Base-by-base conservation (phyloP, 148 eudicot species). In the Nyssa sinensis region DNA sequence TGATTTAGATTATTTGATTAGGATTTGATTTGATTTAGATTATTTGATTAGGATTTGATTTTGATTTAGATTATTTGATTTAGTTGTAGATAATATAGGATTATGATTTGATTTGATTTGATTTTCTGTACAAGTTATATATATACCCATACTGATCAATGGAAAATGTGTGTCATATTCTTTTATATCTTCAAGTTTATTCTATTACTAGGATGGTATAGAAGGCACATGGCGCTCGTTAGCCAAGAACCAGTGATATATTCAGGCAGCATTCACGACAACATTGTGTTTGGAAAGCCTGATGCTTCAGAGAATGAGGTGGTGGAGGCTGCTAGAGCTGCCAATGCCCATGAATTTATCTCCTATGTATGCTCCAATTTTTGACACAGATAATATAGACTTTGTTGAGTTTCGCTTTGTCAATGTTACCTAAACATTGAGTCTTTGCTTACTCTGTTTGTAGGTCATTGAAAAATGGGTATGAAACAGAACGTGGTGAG, bases 211-310 rank as follows among this genome's bases (percentile, higher is more conserved):
- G 84, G 80, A 8, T 94, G 98, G 95, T 94, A 84, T 64, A 62
- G 97, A 59, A 83, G 79, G 51, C 87, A 88, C 58, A 86, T 86
- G 87, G 93, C 98, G 0, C 80, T 92, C 16, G 98, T 94, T 28
- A 90, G 98, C 81, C 97, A 94, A 71, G 97, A 94, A n/a, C 97
- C 98, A 2, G 88, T 94, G 35, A 71, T 94, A 6, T 92, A 87
- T 74, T 89, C 94, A 0, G 97, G 97, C 72, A 80, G 81, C 29
- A 82, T 94, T 16, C 81, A 91, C 0, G 92, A 90, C 27, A 94
- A 91, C 66, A 87, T 94, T 33, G 59, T 86, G 31, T 78, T 94
- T 7, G 98, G 97, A 55, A 88, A 87, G 75, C 75, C 72, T 70
- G 96, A 89, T 73, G 97, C 93, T 2, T 61, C 87, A 1, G 98